Evolutionary conservation across 495 filamentous ascomycete genomes (phyloP), one percentile per base, ranked within the genome.

Genomic region (Aspergillus affinis): DNA sequence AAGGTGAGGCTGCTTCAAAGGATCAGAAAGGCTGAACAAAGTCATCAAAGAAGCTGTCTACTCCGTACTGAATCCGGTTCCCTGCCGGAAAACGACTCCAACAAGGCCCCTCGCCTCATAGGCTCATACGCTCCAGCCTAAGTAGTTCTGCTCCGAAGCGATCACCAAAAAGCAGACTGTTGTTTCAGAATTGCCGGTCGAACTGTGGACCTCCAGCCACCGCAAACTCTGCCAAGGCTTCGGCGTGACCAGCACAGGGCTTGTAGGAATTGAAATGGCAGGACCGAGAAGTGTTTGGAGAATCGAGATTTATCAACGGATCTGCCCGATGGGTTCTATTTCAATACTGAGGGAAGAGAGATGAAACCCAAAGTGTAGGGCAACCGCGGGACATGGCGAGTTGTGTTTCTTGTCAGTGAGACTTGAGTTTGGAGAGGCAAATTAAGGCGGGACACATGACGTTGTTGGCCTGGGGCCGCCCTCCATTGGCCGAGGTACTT

Each of bases 101-200:
- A 41, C 36, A 41, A 41, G 36, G 36, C 36, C 1, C 12, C 36
- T 41, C 36, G 36, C 23, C 23, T 26, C 23, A 4, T 26, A 26
- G 23, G n/a, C n/a, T n/a, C n/a, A n/a, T n/a, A n/a, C n/a, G n/a
- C n/a, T 4, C 23, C 23, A 26, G 23, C 23, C 23, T 26, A 26
- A 26, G 2, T 4, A 26, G 23, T 26, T 26, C 23, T 26, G 23
- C 23, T 41, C 36, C 13, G 36, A 41, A 41, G 36, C 36, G 36
- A 41, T 41, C 36, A 41, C 36, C 36, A 17, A 41, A 41, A 41
- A 41, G 36, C 13, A 41, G 36, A 20, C 47, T 49, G 47, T 17
- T 26, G 47, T 49, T 49, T 49, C 47, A 49, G 47, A 49, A 49
- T 20, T 49, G 21, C 19, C 47, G 47, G 47, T 19, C 47, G 47